Evolutionary conservation across 495 filamentous ascomycete genomes (phyloP), one percentile per base, ranked within the genome.

Genomic region (Lasiosphaeria ovina): DNA sequence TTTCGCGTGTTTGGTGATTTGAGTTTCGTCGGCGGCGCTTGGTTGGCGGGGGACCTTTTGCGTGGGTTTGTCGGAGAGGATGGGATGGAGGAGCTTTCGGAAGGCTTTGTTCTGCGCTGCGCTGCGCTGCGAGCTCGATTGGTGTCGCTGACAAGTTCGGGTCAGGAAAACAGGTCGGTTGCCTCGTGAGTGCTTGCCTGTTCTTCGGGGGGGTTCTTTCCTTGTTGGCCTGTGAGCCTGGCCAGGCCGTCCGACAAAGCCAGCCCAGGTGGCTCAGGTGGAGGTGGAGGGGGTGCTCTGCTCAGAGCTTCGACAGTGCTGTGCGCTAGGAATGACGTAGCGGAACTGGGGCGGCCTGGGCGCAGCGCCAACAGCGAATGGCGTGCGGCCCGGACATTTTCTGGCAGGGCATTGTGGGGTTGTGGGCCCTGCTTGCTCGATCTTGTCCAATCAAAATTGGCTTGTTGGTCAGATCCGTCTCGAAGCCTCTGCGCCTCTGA

Each of bases 291-390:
- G 48, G 24, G 24, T 24, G 24, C 24, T 24, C 24, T 1, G 24
- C 24, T 24, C 24, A 24, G 24, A 24, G 24, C 24, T 24, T 24
- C 24, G 2, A 10, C 49, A 51, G 12, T 6, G 31, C 49, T 31
- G 17, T 51, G n/a, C 31, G 51, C 51, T 54, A 38, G 51, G 14
- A 5, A 57, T 57, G 55, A 57, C 55, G 55, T 57, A 32, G 44
- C 36, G 55, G 44, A 35, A 40, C 44, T 12, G 42, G 44, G 24
- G 44, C 5, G 0, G 51, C 32, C 32, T 16, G 7, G 51, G 12
- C n/a, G 32, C 12, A 35, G 11, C 34, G 3, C 9, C 33, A 16
- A 6, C 31, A 35, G 33, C 51, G 33, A 54, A 54, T 54, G 33
- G 17, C 12, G 34, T 36, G 4, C 3, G 51, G n/a, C 6, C 3